Percentiles rank a stretch among this genome's conserved stretches.
Conservation (phyloP, 306 rosid species). For the Fragaria ananassa region DNA sequence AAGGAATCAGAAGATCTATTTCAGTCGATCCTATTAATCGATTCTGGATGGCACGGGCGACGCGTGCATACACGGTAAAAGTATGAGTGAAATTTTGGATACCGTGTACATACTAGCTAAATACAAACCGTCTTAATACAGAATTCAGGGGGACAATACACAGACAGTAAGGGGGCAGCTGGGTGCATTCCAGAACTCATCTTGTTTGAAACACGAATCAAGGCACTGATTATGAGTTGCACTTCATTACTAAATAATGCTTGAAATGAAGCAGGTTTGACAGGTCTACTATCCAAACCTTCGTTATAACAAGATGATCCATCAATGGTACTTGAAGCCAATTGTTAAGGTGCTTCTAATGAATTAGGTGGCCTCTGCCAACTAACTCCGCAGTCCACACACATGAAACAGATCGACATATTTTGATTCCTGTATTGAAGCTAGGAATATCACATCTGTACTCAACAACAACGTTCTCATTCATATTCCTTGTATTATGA, state of each 20-base stretch:
- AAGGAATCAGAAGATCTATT: too few relatives aligned
- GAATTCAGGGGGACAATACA: too few relatives aligned
- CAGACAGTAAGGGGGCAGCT: too few relatives aligned
- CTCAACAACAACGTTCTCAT: neutral
- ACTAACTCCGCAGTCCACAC: conserved; percentile 28
- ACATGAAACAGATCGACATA: neutral
- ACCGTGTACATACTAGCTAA: too few relatives aligned
- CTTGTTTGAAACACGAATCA: conserved; percentile 45
- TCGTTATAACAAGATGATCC: neutral
- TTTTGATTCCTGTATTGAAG: neutral
- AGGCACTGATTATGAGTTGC: conserved; percentile 24
- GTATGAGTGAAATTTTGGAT: too few relatives aligned
- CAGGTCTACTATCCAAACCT: conserved; percentile 16
- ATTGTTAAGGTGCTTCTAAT: conserved; percentile 7
- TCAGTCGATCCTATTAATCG: too few relatives aligned
- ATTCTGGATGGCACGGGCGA: too few relatives aligned
- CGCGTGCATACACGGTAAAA: too few relatives aligned
- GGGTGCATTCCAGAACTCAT: too few relatives aligned
- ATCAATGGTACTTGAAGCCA: neutral
- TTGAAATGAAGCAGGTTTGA: conserved; percentile 45
- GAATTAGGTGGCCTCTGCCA: conserved; percentile 48
- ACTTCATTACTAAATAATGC: conserved; percentile 3
- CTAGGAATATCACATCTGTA: neutral
- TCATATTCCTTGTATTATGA: neutral
- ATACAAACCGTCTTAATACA: too few relatives aligned